Evolutionary conservation across 495 filamentous ascomycete genomes (phyloP), one percentile per base, ranked within the genome.

Genomic region (Cercophora scortea): DNA sequence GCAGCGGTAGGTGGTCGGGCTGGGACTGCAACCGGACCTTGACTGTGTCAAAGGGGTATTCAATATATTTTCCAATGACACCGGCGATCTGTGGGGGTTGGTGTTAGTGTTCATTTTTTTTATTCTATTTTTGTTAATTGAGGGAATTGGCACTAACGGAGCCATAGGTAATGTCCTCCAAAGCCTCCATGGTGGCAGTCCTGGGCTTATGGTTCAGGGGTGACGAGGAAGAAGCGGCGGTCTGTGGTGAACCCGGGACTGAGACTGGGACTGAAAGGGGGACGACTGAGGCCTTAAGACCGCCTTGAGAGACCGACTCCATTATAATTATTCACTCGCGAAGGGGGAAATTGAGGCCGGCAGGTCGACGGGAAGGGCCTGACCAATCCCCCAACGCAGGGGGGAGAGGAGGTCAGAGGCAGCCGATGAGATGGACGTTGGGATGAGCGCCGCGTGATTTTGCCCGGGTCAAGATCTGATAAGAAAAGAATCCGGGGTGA

Each of bases 11-110:
- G 53, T 86, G 80, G 61, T 90, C 85, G 8, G 90, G 89, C 66
- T 96, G 93, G 4, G 85, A 85, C 64, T 89, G 86, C 5, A 89
- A 71, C 19, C 81, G 74, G 45, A 83, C 93, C 75, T 99, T 99
- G 59, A 99, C 85, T 0, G 94, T 99, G 73, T 99, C 94, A 68
- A 97, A 97, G 33, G 94, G 94, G 65, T 94, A 99, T 62, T 99
- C 94, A 61, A 99, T 89, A 56, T 88, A 81, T 74, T 99, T 99
- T 54, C 93, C 94, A 18, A 87, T 86, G 51, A 93, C 84, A 53
- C 94, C 94, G 40, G 91, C 91, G 19, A 82, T 67, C 88, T 90
- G 57, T 2, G n/a, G 18, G 49, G 33, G 42, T 19, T 18, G 17
- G 25, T 8, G 61, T 49, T 34, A 40, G 18, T 9, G 4, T 19